Evolutionary conservation across 2,329 filamentous ascomycete species (phyloP).

Genomic region (Fusarium keratoplasticum): DNA sequence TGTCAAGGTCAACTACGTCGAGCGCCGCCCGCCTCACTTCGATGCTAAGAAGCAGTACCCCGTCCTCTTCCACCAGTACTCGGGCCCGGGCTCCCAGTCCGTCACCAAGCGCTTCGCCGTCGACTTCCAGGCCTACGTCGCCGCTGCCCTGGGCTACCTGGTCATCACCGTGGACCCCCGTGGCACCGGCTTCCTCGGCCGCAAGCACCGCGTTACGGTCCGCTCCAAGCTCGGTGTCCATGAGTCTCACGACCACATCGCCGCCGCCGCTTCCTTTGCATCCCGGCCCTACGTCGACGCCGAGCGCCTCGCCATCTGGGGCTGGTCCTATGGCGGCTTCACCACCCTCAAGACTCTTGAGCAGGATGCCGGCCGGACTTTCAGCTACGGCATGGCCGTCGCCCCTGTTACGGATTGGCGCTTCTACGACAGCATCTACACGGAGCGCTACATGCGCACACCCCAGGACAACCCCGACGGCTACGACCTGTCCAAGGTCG

Average conservation of each 20-base stretch:
- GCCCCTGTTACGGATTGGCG: conserved; percentile 99
- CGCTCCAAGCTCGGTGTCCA: conserved; percentile 86
- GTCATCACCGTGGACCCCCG: conserved; percentile 95
- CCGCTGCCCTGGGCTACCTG: conserved; percentile 87
- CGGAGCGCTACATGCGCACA: conserved; percentile 96
- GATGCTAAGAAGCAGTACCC: conserved; percentile 86
- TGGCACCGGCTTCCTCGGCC: conserved; percentile 91
- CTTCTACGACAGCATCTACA: conserved; percentile 95
- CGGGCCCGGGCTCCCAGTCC: conserved; percentile 90
- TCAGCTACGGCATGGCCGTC: conserved; percentile 97
- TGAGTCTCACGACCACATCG: conserved; percentile 92
- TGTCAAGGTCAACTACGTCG: conserved; percentile 77
- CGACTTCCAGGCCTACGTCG: conserved; percentile 91
- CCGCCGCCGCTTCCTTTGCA: conserved; percentile 86
- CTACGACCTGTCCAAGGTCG: conserved; percentile 81
- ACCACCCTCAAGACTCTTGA: conserved; percentile 95
- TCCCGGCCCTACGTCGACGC: conserved; percentile 85
- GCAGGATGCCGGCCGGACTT: conserved; percentile 87
- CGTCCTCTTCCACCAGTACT: conserved; percentile 95
- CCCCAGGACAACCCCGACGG: conserved; percentile 84
- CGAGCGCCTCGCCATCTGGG: conserved; percentile 91
- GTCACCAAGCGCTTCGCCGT: conserved; percentile 85
- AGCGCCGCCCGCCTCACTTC: conserved; percentile 92
- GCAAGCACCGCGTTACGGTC: conserved; percentile 83
- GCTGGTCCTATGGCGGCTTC: conserved; percentile 98